Percentiles rank a stretch among this genome's conserved stretches.
phyloP scores from a whole-genome alignment of 768 basidiomycete genomes.

The Tricholoma hemisulphureum region DNA sequence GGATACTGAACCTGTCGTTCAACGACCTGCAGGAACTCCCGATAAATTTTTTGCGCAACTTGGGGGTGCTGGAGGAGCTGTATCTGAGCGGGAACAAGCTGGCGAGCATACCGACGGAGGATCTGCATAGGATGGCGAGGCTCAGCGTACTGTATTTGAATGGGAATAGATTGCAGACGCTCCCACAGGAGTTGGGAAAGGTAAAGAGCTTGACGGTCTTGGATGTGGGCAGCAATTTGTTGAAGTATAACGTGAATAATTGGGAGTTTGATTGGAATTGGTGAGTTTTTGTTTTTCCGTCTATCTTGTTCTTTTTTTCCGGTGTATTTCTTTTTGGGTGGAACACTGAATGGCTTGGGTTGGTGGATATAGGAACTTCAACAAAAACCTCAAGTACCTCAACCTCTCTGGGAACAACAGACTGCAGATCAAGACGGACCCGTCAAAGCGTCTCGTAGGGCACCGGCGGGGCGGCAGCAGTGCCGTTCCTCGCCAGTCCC shows the following conservation, averaged over 20 bases:
- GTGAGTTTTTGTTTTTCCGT: slow-evolving; percentile 45
- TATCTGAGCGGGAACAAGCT: slow-evolving; percentile 96
- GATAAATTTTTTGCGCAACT: slow-evolving; percentile 66
- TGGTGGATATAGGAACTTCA: slow-evolving; percentile 78
- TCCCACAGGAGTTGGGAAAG: slow-evolving; percentile 88
- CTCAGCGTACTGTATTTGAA: slow-evolving; percentile 83
- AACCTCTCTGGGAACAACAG: slow-evolving; percentile 97
- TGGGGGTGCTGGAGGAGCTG: slow-evolving; percentile 74
- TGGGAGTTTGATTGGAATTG: slow-evolving; percentile 99
- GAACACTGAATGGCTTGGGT: neutral
- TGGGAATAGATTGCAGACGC: slow-evolving; percentile 88
- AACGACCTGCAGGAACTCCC: slow-evolving; percentile 93
- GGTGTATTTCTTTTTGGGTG: neutral
- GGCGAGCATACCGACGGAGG: slow-evolving; percentile 85
- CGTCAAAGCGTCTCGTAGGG: slow-evolving; percentile 29
- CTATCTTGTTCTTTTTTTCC: neutral
- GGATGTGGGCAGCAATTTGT: slow-evolving; percentile 89
- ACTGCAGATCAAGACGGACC: slow-evolving; percentile 87
- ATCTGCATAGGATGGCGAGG: slow-evolving; percentile 67
- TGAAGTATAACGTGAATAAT: slow-evolving; percentile 98
- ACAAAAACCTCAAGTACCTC: slow-evolving; percentile 87
- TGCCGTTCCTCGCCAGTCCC: slow-evolving; percentile 32
- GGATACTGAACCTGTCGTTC: slow-evolving; percentile 88
- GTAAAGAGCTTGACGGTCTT: slow-evolving; percentile 74
- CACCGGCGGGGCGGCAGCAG: slow-evolving; percentile 27